Evolutionary conservation across 495 filamentous ascomycete species (phyloP), one percentile per base, ranked within the genome.

Genomic region (Arthonia radiata): DNA sequence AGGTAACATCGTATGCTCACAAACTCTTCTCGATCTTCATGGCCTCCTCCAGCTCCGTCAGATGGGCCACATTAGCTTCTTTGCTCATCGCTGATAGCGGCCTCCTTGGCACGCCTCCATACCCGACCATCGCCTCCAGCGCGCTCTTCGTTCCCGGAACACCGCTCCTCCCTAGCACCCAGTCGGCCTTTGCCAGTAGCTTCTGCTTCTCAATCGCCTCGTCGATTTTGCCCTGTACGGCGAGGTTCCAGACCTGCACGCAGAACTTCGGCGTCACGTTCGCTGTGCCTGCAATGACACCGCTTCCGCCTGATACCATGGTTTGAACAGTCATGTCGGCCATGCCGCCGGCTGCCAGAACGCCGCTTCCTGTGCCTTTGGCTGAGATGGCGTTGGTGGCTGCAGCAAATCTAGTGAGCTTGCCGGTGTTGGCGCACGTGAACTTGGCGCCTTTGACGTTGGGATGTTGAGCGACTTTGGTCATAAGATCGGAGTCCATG

Each of bases 381-480:
- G 70, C 65, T 0, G 66, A 72, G 37, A 68, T 60, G n/a, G 77
- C 76, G 36, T 79, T 55, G 13, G 73, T 66, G 11, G 69, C n/a
- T 4, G 55, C 39, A n/a, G 79, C 77, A 5, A 90, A 78, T 18
- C 79, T 66, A 5, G 78, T 79, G 31, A 90, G 54, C 51, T 89
- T 90, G 25, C 79, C 79, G 1, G 77, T 86, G 49, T 76, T 82
- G 24, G 74, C 79, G 40, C 79, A 83, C 13, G 79, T 89, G 59
- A 90, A 90, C 45, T 89, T 89, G 25, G 77, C 81, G 27, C 79
- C 77, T 31, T 77, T 53, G 38, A 90, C 71, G 44, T 90, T 89
- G 26, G 71, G 69, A 43, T 89, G 77, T 34, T 70, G 49, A 13
- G 73, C 76, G 23, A 90, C 64, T 40, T 58, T 64, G 45, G 86